Evolutionary conservation across 148 eudicot genomes (phyloP), one percentile per base, ranked within the genome.

Genomic region (Rheum nobile): DNA sequence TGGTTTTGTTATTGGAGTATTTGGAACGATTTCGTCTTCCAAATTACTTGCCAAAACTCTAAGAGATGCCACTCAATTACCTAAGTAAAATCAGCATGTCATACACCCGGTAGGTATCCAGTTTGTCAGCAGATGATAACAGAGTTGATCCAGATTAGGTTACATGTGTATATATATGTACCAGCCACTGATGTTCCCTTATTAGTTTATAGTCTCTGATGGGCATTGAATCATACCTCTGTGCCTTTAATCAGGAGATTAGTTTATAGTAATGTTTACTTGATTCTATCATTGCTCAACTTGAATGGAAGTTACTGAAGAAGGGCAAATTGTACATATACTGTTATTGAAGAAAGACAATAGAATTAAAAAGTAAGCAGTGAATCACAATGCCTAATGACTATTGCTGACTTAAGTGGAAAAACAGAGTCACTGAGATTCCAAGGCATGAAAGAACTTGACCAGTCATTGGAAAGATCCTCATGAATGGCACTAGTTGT

Each of bases 21-120:
- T 74, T 11, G 91, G 97, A 76, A 85, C 87, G 14, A 74, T 84
- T 37, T 87, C 90, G 22, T 84, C 91, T 43, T 80, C 77, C 19
- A 84, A 73, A 61, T 79, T 75, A 19, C 85, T 89, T 16, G 22
- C 80, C 14, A 72, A 50, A 63, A 80, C 74, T 52, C 48, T 85
- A 31, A 78, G 79, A 76, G 83, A 61, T 69, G 65, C 74, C 6
- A 0, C 54, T 29, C 76, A 67, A 43, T 29, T n/a, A n/a, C n/a
- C 50, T 7, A 22, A 34, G 37, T 35, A n/a, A 17, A 68, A 59
- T 28, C 34, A 28, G 67, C 34, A 19, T 12, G 28, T 59, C 34
- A 59, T 59, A 8, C n/a, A 19, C 28, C 26, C 29, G 29, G 29
- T 9, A n/a, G 59, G 1, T 24, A 21, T 21, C 13, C 29, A 22